These are phyloP conservation scores for Gardenia jasminoides DNA, from an alignment of 257 asterid genomes.

Conservation along the genomic window DNA sequence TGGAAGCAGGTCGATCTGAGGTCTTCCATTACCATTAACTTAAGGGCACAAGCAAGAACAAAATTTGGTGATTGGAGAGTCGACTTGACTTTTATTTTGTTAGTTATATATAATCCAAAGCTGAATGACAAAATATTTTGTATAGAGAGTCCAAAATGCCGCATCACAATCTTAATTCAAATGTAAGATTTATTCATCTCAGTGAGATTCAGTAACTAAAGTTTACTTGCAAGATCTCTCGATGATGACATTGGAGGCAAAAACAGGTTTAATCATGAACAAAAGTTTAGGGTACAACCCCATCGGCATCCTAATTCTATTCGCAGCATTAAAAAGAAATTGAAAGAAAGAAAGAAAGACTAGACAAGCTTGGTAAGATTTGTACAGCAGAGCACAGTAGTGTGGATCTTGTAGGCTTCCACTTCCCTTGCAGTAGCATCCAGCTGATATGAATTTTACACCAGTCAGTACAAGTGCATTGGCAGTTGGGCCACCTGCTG, in stretches of 20 bases:
- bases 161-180: background rate
- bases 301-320: no score
- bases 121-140: background rate
- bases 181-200: background rate
- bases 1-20: background rate
- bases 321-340: no score
- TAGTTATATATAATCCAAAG: no score
- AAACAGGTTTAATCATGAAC: background rate
- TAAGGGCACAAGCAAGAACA: background rate
- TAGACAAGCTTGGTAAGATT: no score
- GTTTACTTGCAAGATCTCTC: no score
- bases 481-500: constrained; percentile 2
- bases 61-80: background rate
- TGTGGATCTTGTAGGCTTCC: constrained; percentile 7
- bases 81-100: no score
- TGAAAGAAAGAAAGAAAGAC: no score
- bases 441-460: background rate
- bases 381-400: no score
- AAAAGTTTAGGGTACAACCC: background rate
- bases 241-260: background rate
- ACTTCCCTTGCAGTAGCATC: constrained; percentile 7
- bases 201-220: no score
- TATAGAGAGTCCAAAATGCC: background rate
- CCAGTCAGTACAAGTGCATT: background rate
- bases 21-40: background rate